phyloP scores from a whole-genome alignment of 345 rosid species.

The Streptanthus diversifolius region DNA sequence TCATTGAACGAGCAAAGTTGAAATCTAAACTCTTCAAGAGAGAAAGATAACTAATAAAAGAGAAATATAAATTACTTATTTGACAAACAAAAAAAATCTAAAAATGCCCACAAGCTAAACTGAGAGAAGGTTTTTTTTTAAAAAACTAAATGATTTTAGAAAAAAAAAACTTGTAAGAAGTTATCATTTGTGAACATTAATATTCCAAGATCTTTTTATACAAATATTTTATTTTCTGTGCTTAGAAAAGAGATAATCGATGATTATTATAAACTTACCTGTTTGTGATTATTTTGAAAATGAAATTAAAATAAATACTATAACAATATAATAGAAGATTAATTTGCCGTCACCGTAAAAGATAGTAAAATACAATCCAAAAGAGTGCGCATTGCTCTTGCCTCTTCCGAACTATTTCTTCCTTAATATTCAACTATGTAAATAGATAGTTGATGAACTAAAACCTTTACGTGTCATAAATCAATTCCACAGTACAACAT shows the following conservation, averaged over 20 bases:
- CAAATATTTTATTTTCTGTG: not conserved
- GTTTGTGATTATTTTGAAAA: not conserved
- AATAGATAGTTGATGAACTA: conserved; percentile 20
- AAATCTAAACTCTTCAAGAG: not conserved
- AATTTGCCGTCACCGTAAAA: conserved; percentile 1
- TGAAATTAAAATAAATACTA: not conserved
- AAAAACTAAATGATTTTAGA: too few relatives aligned
- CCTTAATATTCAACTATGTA: not conserved
- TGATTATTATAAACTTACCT: not conserved
- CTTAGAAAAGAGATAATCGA: not conserved
- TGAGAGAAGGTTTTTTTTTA: not conserved
- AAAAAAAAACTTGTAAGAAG: not conserved
- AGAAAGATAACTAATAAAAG: not conserved
- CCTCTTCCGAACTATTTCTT: conserved; percentile 18
- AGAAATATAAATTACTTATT: not conserved
- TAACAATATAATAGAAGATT: not conserved
- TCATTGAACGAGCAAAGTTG: conserved; percentile 11
- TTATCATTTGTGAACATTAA: not conserved
- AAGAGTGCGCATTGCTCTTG: conserved; percentile 8
- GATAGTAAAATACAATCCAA: not conserved
- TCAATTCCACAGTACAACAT: conserved; percentile 23
- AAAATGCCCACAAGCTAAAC: not conserved
- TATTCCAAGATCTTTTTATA: not conserved
- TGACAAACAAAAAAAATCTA: not conserved
- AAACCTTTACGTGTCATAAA: conserved; percentile 21